Evolutionary conservation across 306 rosid genomes (phyloP), one percentile per base, ranked within the genome.

Genomic region (Delonix regia): DNA sequence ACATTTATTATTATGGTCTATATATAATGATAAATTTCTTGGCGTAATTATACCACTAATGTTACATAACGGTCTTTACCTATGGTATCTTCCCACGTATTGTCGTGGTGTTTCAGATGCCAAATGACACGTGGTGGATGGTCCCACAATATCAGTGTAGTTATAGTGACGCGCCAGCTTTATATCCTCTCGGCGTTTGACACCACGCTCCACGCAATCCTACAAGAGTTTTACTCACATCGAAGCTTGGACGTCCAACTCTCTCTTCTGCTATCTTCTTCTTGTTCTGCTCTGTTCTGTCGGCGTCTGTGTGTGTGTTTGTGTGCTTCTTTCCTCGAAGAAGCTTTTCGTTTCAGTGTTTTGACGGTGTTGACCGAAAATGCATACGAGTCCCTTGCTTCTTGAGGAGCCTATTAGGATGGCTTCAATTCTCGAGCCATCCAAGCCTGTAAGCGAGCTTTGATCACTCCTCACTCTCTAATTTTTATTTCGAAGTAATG

Each of bases 321-420:
- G 27, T 21, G 27, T 10, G 3, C 27, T n/a, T 19, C 22, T 18
- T 53, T 2, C 28, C 21, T 53, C 28, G 61, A 21, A n/a, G 30
- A 22, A 4, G 27, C 7, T 53, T 13, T 10, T 57, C 36, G 24
- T 18, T 57, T 57, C 63, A 48, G 53, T 48, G 9, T n/a, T 51
- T 1, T 22, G n/a, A n/a, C 9, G 19, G 22, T 10, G 5, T 56
- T 22, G 44, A 19, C 38, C 67, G 21, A 80, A 79, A 67, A 92
- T 92, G 97, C 87, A 77, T 10, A 67, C 92, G 6, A 88, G 70
- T 27, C 86, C 89, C 73, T 77, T 92, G 87, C 85, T 92, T 74
- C 90, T 90, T 10, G 92, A 92, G 69, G 97, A 92, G 81, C 97
- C 97, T 0, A 86, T 92, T 33, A 71, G 97, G 83, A 92, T 92